A percentile compares a stretch with the other conserved stretches of the same genome.
phyloP scores from a whole-genome alignment of 2,329 filamentous ascomycete species.

The Microsporum audouinii region DNA sequence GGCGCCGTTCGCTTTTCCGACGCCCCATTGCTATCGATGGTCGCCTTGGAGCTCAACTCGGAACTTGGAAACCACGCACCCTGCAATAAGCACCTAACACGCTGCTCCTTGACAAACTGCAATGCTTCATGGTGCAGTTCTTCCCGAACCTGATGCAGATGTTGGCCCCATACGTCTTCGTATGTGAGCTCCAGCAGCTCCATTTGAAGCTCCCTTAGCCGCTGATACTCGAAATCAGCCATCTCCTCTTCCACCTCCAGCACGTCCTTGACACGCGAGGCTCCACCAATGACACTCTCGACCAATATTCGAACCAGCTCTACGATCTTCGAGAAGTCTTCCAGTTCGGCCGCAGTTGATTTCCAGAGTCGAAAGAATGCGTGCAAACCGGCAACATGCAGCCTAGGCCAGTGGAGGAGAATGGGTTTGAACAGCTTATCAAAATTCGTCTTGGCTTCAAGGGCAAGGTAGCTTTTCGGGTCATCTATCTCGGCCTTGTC shows the following conservation, averaged over 20 bases:
- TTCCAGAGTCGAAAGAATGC: constrained; percentile 92
- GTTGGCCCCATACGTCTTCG: constrained; percentile 86
- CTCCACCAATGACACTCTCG: constrained; percentile 77
- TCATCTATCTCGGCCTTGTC: constrained; percentile 74
- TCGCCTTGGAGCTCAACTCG: constrained; percentile 35
- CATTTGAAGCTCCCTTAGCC: constrained; percentile 81
- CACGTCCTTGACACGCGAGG: constrained; percentile 70
- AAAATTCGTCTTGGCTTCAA: constrained; percentile 65
- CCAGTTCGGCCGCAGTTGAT: constrained; percentile 66
- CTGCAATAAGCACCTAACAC: constrained; percentile 75
- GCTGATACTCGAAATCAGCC: constrained; percentile 65
- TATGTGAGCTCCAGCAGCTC: constrained; percentile 81
- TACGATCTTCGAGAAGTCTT: constrained; percentile 86
- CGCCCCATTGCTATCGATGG: constrained; percentile 33
- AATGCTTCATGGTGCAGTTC: constrained; percentile 82
- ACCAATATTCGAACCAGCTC: constrained; percentile 83
- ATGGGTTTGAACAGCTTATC: constrained; percentile 80
- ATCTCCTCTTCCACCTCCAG: constrained; percentile 83
- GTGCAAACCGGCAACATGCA: constrained; percentile 76
- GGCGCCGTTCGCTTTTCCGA: constrained; percentile 31
- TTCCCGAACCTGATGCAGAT: constrained; percentile 80
- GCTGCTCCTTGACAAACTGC: constrained; percentile 94
- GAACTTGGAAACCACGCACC: constrained; percentile 70
- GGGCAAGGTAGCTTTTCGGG: constrained; percentile 58
- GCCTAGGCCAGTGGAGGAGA: constrained; percentile 79